A percentile compares a stretch with the other conserved stretches of the same genome.
Conservation (phyloP, 768 basidiomycete species). For the Tricholoma sp. region DNA sequence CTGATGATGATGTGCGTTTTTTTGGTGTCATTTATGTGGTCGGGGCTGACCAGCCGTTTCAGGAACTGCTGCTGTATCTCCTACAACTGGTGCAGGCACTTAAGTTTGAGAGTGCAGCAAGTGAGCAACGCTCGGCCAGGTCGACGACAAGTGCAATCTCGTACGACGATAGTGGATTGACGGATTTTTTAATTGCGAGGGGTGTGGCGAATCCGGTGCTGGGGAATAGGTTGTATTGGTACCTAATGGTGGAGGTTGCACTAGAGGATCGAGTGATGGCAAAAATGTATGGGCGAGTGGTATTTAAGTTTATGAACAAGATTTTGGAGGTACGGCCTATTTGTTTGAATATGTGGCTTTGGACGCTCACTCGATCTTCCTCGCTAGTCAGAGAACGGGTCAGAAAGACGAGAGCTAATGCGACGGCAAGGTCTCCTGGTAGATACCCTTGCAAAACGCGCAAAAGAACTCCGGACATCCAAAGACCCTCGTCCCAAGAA, state of each 20-base stretch:
- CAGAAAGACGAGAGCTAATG: slow-evolving; percentile 81
- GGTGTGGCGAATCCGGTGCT: slow-evolving; percentile 80
- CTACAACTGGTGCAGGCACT: slow-evolving; percentile 96
- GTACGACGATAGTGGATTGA: slow-evolving; percentile 88
- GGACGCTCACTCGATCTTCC: neutral
- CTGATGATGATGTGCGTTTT: slow-evolving; percentile 84
- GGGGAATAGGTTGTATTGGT: slow-evolving; percentile 95
- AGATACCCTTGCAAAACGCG: slow-evolving; percentile 78
- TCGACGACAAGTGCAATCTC: slow-evolving; percentile 71
- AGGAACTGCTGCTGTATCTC: slow-evolving; percentile 92
- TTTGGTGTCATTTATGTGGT: neutral
- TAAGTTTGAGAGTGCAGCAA: slow-evolving; percentile 86
- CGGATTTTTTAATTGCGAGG: slow-evolving; percentile 85
- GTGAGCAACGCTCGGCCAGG: slow-evolving; percentile 70
- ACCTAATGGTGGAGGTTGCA: slow-evolving; percentile 94
- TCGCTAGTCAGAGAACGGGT: slow-evolving; percentile 62
- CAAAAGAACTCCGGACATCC: slow-evolving; percentile 79
- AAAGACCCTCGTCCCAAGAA: slow-evolving; percentile 96
- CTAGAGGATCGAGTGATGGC: slow-evolving; percentile 80
- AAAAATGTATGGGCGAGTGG: slow-evolving; percentile 91
- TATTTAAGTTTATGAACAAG: slow-evolving; percentile 85
- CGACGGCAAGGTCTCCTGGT: slow-evolving; percentile 89
- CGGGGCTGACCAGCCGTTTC: slow-evolving; percentile 8
- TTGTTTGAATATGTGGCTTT: neutral
- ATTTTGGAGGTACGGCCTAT: slow-evolving; percentile 64